phyloP scores from a whole-genome alignment of 108 stramenopile genomes.

The Skeletonema menzelii region DNA sequence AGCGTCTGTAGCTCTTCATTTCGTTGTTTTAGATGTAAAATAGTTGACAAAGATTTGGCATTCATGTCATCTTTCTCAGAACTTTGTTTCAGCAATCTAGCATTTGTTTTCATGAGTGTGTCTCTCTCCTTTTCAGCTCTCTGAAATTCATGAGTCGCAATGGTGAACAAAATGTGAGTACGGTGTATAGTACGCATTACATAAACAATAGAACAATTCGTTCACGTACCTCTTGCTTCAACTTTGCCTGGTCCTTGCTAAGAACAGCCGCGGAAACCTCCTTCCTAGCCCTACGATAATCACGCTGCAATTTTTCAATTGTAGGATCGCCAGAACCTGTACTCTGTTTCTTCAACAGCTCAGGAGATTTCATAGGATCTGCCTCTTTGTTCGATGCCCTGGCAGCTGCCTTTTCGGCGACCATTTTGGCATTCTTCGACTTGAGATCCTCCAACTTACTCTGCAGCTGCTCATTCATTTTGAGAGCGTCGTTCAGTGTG shows the following conservation, averaged over 20 bases:
- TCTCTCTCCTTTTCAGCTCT: constrained; percentile 78
- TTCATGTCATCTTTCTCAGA: constrained; percentile 91
- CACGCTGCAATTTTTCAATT: constrained; percentile 65
- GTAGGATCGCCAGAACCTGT: constrained; percentile 35
- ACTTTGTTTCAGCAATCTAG: constrained; percentile 72
- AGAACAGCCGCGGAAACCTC: constrained; percentile 68
- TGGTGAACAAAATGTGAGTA: background rate
- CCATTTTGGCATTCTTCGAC: constrained; percentile 65
- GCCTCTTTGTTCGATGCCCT: constrained; percentile 33
- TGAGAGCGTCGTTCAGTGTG: constrained; percentile 67
- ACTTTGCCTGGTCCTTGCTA: constrained; percentile 73
- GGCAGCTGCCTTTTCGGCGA: constrained; percentile 46
- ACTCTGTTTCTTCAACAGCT: constrained; percentile 16
- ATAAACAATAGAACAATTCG: background rate
- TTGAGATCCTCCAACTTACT: constrained; percentile 72
- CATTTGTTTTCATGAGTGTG: constrained; percentile 62
- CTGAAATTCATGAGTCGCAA: constrained; percentile 10
- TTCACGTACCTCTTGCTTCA: constrained; percentile 66
- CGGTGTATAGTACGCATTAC: background rate
- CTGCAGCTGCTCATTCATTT: constrained; percentile 73
- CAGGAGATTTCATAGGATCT: constrained; percentile 30
- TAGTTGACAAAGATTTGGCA: constrained; percentile 82
- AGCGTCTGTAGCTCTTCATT: constrained; percentile 72
- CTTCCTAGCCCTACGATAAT: constrained; percentile 64
- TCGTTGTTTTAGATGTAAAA: constrained; percentile 80